phyloP scores from a whole-genome alignment of 768 basidiomycete genomes.

The Mycena capillaripes region DNA sequence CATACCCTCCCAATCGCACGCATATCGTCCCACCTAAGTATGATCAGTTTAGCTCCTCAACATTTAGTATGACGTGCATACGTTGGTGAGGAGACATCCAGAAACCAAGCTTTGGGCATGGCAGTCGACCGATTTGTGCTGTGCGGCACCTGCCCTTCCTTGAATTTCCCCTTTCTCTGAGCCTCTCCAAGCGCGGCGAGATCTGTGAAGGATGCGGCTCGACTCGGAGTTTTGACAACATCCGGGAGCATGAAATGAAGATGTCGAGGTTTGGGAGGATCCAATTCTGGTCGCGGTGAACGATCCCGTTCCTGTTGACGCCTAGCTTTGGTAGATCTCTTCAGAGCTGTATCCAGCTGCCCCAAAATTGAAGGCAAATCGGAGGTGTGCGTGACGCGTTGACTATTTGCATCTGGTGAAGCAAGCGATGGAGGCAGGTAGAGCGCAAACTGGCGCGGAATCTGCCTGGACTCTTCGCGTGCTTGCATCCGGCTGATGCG shows the following conservation, averaged over 20 bases:
- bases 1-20: constrained; percentile 85
- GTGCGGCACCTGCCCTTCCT: constrained; percentile 36
- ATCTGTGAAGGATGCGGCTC: constrained; percentile 48
- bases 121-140: constrained; percentile 14
- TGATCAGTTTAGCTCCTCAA: neutral
- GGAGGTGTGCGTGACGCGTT: constrained; percentile 56
- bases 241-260: constrained; percentile 55
- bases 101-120: constrained; percentile 83
- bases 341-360: constrained; percentile 64
- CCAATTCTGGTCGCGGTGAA: constrained; percentile 7
- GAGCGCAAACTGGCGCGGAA: constrained; percentile 75
- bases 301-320: constrained; percentile 44
- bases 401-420: constrained; percentile 28
- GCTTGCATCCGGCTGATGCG: constrained; percentile 72
- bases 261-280: constrained; percentile 33
- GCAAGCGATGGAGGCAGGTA: constrained; percentile 65
- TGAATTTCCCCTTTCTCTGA: constrained; percentile 64
- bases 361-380: constrained; percentile 64
- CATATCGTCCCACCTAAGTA: constrained; percentile 81
- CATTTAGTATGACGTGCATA: neutral
- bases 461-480: constrained; percentile 68
- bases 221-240: constrained; percentile 40
- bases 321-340: constrained; percentile 52
- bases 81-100: constrained; percentile 89
- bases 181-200: constrained; percentile 40